phyloP scores from a whole-genome alignment of 306 rosid species.

The Castanea crenata region DNA sequence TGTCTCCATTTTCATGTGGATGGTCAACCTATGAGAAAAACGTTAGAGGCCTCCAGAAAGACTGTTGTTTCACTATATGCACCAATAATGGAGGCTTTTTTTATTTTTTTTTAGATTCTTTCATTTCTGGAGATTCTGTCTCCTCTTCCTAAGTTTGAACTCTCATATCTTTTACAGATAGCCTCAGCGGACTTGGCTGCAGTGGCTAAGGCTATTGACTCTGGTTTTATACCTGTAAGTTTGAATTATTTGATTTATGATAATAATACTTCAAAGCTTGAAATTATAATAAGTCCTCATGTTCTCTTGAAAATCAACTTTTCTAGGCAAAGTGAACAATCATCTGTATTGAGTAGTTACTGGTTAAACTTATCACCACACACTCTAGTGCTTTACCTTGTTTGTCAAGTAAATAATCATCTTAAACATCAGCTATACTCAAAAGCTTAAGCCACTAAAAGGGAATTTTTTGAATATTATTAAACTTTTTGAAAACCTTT shows the following conservation, averaged over 20 bases:
- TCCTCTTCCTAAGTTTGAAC: conserved; percentile 18
- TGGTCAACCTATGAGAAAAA: conserved; percentile 71
- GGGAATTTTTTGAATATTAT: not conserved
- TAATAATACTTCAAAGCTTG: conserved; percentile 14
- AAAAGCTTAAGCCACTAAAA: conserved; percentile 5
- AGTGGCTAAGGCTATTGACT: conserved; percentile 65
- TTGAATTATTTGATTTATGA: conserved; percentile 16
- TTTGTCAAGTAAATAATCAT: not conserved
- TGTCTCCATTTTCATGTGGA: conserved; percentile 95
- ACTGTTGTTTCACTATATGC: conserved; percentile 13
- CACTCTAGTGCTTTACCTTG: not conserved
- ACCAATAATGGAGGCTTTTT: conserved; percentile 1
- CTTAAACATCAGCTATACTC: not conserved
- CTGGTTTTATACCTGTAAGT: conserved; percentile 87
- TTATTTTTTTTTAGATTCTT: not conserved
- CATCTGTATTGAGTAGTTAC: not conserved
- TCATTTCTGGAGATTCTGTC: conserved; percentile 12
- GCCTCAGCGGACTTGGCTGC: conserved; percentile 63
- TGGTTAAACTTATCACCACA: not conserved
- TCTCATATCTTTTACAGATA: conserved; percentile 46
- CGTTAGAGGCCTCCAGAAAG: conserved; percentile 41
- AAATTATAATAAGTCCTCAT: not conserved
- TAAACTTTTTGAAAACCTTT: not conserved
- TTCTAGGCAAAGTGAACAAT: not conserved
- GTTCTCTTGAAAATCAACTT: not conserved